A percentile compares a stretch with the other conserved stretches of the same genome.
Conservation (phyloP, 164 flowering plant genomes). For the Sextonia rubra region DNA sequence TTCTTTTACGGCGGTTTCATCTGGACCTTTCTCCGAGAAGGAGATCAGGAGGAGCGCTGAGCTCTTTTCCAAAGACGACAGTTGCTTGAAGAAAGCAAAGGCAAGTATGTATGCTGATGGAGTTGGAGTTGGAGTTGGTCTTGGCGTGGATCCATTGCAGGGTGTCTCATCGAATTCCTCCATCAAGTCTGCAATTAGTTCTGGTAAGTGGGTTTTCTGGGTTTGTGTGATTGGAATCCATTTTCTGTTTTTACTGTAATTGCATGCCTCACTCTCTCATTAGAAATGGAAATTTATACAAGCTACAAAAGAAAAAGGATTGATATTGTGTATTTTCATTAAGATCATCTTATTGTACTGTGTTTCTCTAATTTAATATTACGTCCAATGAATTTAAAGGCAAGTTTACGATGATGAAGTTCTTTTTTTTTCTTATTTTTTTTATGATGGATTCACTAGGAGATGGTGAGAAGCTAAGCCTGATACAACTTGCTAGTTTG, state of each 20-base stretch:
- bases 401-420: no score
- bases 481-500: constrained; percentile 70
- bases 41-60: constrained; percentile 22
- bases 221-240: no score
- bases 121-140: constrained; percentile 44
- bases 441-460: constrained; percentile 38
- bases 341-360: no score
- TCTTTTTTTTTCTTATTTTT: no score
- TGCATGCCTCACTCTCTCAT: no score
- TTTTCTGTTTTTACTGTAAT: no score
- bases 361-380: no score
- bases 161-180: constrained; percentile 27
- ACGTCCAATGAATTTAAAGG: no score
- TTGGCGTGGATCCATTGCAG: constrained; percentile 8
- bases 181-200: constrained; percentile 24
- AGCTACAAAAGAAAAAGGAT: no score
- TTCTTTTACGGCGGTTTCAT: constrained; percentile 10
- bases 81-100: constrained; percentile 47
- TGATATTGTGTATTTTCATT: no score
- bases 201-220: constrained; percentile 16
- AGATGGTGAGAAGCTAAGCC: constrained; percentile 67
- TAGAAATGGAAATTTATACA: no score
- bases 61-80: constrained; percentile 57
- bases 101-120: constrained; percentile 34
- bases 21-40: constrained; percentile 12